Percentiles rank a stretch among this genome's conserved stretches.
These are phyloP conservation scores for Mycena maculata DNA, from an alignment of 768 basidiomycete species.

Conservation along the genomic window DNA sequence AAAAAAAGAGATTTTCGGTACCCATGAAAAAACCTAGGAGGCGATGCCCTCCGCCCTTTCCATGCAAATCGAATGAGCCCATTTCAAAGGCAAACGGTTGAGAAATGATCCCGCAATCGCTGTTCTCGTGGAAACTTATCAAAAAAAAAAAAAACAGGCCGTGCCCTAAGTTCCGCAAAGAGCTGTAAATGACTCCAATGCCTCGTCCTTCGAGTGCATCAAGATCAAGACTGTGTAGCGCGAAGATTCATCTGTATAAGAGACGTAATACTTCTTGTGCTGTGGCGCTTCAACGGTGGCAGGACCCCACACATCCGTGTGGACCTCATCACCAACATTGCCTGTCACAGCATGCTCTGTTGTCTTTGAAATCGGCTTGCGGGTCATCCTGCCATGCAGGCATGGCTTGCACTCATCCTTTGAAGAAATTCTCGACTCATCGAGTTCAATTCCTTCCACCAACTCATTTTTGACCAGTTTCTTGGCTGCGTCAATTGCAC, in stretches of 20 bases:
- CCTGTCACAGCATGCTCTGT: conserved; percentile 28
- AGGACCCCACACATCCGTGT: conserved; percentile 52
- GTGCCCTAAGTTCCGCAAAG: no score
- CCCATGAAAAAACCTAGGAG: no score
- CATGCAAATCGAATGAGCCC: no score
- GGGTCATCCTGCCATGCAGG: conserved; percentile 42
- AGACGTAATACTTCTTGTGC: conserved; percentile 44
- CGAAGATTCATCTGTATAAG: conserved; percentile 48
- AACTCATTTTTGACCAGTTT: conserved; percentile 39
- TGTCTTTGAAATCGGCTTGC: conserved; percentile 42
- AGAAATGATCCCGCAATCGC: no score
- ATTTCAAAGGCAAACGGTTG: no score
- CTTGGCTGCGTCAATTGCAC: conserved; percentile 32
- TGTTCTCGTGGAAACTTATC: no score
- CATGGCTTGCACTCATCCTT: conserved; percentile 43
- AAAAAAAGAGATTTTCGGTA: no score
- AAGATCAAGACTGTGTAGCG: conserved; percentile 38
- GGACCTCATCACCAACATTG: conserved; percentile 45
- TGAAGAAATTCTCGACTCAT: conserved; percentile 25
- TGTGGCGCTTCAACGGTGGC: conserved; percentile 36
- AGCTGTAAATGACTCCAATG: conserved; percentile 40
- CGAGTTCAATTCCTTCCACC: conserved; percentile 43
- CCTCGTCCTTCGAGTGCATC: conserved; percentile 43
- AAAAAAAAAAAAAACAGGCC: no score
- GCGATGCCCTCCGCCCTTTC: no score